Percentiles rank a stretch among this genome's conserved stretches.
These are phyloP conservation scores for Amphirosellinia nigrospora DNA, from an alignment of 495 filamentous ascomycete species.

Conservation along the genomic window DNA sequence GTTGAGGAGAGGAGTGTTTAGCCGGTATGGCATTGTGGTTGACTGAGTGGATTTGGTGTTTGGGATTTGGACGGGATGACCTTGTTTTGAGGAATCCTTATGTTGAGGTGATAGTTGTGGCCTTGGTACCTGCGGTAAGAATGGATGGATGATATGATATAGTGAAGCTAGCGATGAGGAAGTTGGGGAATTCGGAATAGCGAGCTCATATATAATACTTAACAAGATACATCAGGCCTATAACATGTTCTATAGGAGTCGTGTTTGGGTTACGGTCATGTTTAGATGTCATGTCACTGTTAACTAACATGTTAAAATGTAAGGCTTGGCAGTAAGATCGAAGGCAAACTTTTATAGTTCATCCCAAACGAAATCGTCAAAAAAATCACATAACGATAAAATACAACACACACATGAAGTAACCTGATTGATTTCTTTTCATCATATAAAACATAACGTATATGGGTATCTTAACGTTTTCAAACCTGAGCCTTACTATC, in stretches of 20 bases:
- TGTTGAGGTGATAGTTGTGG: not conserved
- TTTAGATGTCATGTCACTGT: not conserved
- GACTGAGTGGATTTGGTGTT: not conserved
- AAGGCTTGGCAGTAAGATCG: slow-evolving; percentile 15
- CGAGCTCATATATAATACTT: slow-evolving; percentile 1
- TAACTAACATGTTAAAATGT: slow-evolving; percentile 17
- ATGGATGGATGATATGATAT: not conserved
- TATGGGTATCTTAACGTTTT: slow-evolving; percentile 25
- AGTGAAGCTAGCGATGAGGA: not conserved
- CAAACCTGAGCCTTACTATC: slow-evolving; percentile 7
- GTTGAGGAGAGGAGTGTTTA: not conserved
- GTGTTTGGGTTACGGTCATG: not conserved
- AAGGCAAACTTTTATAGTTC: not conserved
- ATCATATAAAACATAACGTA: slow-evolving; percentile 11
- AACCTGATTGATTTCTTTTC: not conserved
- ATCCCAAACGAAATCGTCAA: not conserved
- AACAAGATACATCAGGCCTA: not conserved
- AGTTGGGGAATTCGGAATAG: not conserved
- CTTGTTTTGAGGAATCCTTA: not conserved
- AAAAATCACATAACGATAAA: not conserved
- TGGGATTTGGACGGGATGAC: not conserved
- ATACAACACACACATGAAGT: not conserved
- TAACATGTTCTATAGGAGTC: not conserved
- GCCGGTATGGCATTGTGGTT: slow-evolving; percentile 4
- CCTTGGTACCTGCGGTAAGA: not conserved